Conservation (phyloP, 1,139 yeast genomes). For the Arxiozyma telluris region DNA sequence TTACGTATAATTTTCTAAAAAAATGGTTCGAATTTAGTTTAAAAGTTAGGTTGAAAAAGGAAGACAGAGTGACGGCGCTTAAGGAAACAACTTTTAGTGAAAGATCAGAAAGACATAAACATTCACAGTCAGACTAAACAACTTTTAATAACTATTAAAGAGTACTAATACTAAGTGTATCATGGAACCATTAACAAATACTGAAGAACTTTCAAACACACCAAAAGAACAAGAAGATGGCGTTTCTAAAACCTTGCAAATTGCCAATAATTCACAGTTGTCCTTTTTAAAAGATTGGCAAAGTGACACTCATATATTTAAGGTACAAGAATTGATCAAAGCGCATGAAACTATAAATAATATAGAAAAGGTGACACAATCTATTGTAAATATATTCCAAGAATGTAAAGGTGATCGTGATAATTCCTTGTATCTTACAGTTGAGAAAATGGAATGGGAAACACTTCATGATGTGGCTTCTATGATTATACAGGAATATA, state of each 20-base stretch:
- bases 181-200: not conserved
- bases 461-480: constrained; percentile 25
- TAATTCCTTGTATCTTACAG: not conserved
- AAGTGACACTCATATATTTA: not conserved
- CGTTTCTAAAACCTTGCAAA: not conserved
- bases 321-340: not conserved
- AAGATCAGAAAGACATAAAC: not conserved
- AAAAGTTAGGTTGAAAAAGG: not conserved
- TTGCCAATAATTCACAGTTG: too few relatives aligned
- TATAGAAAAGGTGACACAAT: constrained; percentile 1
- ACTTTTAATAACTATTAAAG: not conserved
- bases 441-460: constrained; percentile 24
- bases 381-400: not conserved
- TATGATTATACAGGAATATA: constrained; percentile 24
- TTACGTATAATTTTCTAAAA: too few relatives aligned
- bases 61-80: not conserved
- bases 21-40: not conserved
- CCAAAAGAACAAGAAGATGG: not conserved
- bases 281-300: constrained; percentile 1
- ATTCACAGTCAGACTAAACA: not conserved
- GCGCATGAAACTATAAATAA: not conserved
- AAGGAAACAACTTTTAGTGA: too few relatives aligned
- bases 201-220: not conserved
- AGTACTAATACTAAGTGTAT: not conserved
- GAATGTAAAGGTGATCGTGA: not conserved